A percentile compares a stretch with the other conserved stretches of the same genome.
Evolutionary conservation across 345 rosid species (phyloP).

Genomic region (Gossypium sturtianum): DNA sequence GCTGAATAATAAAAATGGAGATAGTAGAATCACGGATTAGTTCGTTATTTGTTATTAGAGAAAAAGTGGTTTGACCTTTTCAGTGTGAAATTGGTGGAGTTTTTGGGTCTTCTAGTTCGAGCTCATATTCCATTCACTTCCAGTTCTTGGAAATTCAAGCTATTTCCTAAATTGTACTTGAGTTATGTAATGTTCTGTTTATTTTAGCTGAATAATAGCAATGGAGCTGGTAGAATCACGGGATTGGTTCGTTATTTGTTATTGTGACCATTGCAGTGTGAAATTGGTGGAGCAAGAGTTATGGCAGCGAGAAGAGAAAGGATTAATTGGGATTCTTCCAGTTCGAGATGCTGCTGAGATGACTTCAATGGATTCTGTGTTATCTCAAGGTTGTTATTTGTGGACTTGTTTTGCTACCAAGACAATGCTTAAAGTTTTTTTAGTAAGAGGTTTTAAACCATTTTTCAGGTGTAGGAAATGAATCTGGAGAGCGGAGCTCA

Average conservation of each 20-base stretch:
- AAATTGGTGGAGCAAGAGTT: slow-evolving; percentile 97
- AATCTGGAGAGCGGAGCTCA: slow-evolving; percentile 55
- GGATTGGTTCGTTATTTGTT: slow-evolving; percentile 13
- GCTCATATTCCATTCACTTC: not conserved
- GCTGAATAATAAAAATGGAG: slow-evolving; percentile 3
- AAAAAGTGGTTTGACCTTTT: not conserved
- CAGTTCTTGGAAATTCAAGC: not conserved
- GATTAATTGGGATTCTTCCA: slow-evolving; percentile 88
- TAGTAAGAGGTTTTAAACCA: not conserved
- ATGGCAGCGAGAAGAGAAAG: slow-evolving; percentile 98
- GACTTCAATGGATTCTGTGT: slow-evolving; percentile 39
- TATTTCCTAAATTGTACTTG: not conserved
- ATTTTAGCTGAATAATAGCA: not conserved
- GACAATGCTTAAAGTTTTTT: not conserved
- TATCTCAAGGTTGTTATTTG: slow-evolving; percentile 46
- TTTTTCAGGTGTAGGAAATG: slow-evolving; percentile 54
- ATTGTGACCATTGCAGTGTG: slow-evolving; percentile 41
- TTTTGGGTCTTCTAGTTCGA: too few relatives aligned
- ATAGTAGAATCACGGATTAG: not conserved
- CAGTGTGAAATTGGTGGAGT: slow-evolving; percentile 91
- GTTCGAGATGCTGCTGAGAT: slow-evolving; percentile 78
- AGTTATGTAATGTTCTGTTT: not conserved
- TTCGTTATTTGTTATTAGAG: slow-evolving; percentile 11
- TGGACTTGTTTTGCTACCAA: not conserved
- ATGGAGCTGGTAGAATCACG: not conserved